phyloP scores from a whole-genome alignment of 768 basidiomycete genomes.

The Pleurotus tuber-regium region DNA sequence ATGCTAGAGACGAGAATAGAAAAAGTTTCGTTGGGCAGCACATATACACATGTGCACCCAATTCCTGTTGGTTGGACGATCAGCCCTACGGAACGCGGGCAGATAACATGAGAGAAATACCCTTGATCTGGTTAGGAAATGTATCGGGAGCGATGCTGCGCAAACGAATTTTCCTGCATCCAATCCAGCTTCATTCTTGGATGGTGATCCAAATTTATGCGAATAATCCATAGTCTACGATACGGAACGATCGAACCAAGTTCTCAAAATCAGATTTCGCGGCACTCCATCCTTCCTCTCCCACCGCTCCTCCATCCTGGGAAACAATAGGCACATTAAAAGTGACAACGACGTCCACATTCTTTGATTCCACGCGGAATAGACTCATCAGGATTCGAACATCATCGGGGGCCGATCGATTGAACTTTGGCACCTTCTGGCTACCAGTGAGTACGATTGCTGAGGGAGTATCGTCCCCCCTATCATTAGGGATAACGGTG shows the following conservation, averaged over 20 bases:
- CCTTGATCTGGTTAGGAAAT: not conserved
- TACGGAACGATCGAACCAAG: slow-evolving; percentile 57
- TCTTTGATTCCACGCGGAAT: slow-evolving; percentile 70
- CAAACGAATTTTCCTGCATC: not conserved
- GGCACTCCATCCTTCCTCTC: slow-evolving; percentile 30
- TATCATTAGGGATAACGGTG: slow-evolving; percentile 35
- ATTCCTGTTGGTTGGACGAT: not conserved
- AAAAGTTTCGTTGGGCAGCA: not conserved
- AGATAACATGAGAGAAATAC: slow-evolving; percentile 8
- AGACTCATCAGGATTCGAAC: slow-evolving; percentile 80
- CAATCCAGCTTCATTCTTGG: not conserved
- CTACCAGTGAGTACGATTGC: slow-evolving; percentile 64
- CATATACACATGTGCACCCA: not conserved
- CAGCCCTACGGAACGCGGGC: not conserved
- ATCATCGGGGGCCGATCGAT: slow-evolving; percentile 53
- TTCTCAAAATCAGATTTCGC: slow-evolving; percentile 49
- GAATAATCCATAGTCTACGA: slow-evolving; percentile 72
- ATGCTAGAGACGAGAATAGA: not conserved
- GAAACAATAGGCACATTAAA: slow-evolving; percentile 72
- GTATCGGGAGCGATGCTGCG: too few species aligned
- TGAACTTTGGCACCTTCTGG: slow-evolving; percentile 80
- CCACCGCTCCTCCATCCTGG: slow-evolving; percentile 42
- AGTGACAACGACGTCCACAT: slow-evolving; percentile 80
- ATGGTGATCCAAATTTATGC: slow-evolving; percentile 33
- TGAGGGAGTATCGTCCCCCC: slow-evolving; percentile 50